Base-by-base conservation (phyloP, 2,329 filamentous ascomycete genomes). In the Verticillium albo-atrum region DNA sequence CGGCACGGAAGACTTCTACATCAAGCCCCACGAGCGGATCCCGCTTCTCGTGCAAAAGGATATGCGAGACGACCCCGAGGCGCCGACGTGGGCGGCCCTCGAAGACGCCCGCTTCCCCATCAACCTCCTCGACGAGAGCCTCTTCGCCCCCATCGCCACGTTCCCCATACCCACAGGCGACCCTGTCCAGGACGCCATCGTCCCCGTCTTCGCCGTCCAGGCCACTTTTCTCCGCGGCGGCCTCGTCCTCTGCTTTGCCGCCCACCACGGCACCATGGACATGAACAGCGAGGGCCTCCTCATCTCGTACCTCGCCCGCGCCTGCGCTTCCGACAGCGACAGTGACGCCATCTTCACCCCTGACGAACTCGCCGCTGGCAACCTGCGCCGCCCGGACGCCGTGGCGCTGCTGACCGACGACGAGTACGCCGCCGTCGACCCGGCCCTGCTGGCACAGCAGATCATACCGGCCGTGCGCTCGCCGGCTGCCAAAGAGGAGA, bases 221-320 rank as follows among this genome's bases (percentile, higher is more conserved):
- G 60, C 54, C 14, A 63, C 60, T 7, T 59, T 60, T 14, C 57
- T 85, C 37, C 57, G 63, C 1, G 80, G 77, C 3, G 82, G 82
- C 0, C 63, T 86, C 0, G 61, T 86, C 1, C 71, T 86, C 9
- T 80, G 77, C 3, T 70, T 84, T 26, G 73, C 74, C 28, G 75
- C 71, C 7, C 75, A 82, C 26, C 83, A 86, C 62, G 73, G 74
- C 6, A 67, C 71, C 1, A 79, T 83, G 74, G 83, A 86, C 58
- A 79, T 81, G 69, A 74, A 72, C 1, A 82, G 81, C 2, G 76
- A 80, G 62, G 78, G 70, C 3, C 72, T 77, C 25, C 62, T 82
- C 17, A 79, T 83, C 17, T 60, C 68, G 3, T 74, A 82, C 2
- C 69, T 86, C 6, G 73, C 77, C 0, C 82, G 82, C 58, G 81